These are phyloP conservation scores for Microcyclospora pomicola DNA, from an alignment of 2,329 filamentous ascomycete species.

Conservation along the genomic window DNA sequence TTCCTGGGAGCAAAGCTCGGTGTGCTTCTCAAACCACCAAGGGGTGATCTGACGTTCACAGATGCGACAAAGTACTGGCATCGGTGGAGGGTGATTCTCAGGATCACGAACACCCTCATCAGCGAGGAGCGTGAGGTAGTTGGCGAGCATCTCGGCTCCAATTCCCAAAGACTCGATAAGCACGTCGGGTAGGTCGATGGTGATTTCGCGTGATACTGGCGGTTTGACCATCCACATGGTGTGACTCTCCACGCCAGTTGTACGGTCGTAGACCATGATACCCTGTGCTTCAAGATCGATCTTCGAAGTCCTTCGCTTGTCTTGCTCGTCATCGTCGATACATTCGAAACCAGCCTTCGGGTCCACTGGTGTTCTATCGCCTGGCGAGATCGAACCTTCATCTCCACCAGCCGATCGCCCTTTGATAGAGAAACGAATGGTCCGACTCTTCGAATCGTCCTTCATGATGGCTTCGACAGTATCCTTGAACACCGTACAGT, in stretches of 20 bases:
- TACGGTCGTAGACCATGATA: constrained; percentile 92
- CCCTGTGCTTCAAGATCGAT: constrained; percentile 88
- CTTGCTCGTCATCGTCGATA: background rate
- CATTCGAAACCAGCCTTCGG: constrained; percentile 11
- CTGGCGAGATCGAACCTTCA: constrained; percentile 33
- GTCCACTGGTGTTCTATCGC: constrained; percentile 17
- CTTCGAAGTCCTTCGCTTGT: background rate
- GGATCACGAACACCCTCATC: constrained; percentile 67
- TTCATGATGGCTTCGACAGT: constrained; percentile 79
- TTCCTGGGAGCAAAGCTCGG: constrained; percentile 87
- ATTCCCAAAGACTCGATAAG: constrained; percentile 90
- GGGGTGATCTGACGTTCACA: constrained; percentile 94
- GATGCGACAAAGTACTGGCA: constrained; percentile 83
- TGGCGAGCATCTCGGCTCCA: constrained; percentile 84
- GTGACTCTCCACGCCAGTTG: constrained; percentile 77
- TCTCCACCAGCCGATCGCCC: constrained; percentile 31
- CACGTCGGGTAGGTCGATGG: constrained; percentile 79
- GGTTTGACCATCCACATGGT: constrained; percentile 99
- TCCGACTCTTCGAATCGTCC: constrained; percentile 85
- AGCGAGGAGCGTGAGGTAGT: constrained; percentile 79
- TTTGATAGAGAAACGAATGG: constrained; percentile 65
- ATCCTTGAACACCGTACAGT: constrained; percentile 67
- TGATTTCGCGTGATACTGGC: constrained; percentile 79
- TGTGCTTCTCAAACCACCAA: constrained; percentile 99
- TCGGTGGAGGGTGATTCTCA: constrained; percentile 62